Evolutionary conservation across 352 stramenopile genomes (phyloP), one percentile per base, ranked within the genome.

Genomic region (Blastocystis sp.): DNA sequence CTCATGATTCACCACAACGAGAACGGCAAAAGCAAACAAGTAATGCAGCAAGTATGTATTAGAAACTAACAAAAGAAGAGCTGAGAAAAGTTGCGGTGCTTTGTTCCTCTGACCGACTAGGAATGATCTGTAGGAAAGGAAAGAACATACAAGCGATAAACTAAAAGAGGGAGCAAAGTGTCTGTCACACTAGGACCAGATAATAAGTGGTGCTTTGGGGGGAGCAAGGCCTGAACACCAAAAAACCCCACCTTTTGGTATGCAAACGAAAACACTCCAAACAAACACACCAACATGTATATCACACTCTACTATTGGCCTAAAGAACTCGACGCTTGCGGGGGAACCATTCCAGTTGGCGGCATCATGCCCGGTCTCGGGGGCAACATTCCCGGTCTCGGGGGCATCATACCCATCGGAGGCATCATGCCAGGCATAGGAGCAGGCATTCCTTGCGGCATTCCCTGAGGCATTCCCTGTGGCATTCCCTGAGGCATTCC

Each of bases 281-380:
- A 74, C 64, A 74, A 74, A 74, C 64, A 74, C 28, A 19, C 21
- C 64, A 74, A 74, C 21, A 48, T 10, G 43, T 74, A 74, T 34
- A 34, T 52, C 64, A 74, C 34, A 48, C 17, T 52, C 28, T 52
- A 54, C 45, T 74, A 2, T 3, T 48, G 6, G 6, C 48, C 48
- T 14, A 57, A 17, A 57, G 48, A 57, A 57, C 48, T 14, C 48
- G 48, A 14, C 48, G 14, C 14, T 34, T 7, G 17, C 59, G 59
- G 59, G 7, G 59, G 59, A 7, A 65, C 21, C 59, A 65, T 65
- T 65, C 59, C 59, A 65, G 59, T 7, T 65, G 59, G 59, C 34
- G 64, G 64, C 64, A 74, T 74, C 64, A 54, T 45, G 66, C 59
- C 59, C 28, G 28, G 28, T 34, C 6, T 4, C 9, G 59, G 59